Conservation (phyloP, 768 basidiomycete species). For the Leccinellum albellum region DNA sequence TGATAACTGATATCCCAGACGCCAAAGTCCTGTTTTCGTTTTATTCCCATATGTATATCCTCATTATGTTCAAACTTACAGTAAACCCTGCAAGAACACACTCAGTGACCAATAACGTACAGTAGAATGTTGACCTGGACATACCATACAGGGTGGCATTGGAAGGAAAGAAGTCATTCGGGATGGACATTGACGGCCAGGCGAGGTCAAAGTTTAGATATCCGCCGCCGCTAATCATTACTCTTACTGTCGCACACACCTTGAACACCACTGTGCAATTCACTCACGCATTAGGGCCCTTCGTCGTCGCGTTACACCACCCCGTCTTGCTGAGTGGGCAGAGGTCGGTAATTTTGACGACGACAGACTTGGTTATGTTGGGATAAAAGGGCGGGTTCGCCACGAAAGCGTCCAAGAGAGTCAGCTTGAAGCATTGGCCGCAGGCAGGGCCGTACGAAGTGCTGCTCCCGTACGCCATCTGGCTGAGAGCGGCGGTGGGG, state of each 20-base stretch:
- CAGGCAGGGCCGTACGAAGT: constrained; percentile 70
- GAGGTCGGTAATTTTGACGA: constrained; percentile 77
- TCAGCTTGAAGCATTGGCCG: constrained; percentile 77
- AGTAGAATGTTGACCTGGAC: constrained; percentile 6
- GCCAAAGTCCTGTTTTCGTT: constrained; percentile 64
- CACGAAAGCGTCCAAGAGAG: constrained; percentile 64
- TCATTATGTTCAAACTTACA: constrained; percentile 23
- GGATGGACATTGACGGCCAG: constrained; percentile 69
- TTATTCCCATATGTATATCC: neutral
- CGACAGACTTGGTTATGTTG: constrained; percentile 51
- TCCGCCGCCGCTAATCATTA: constrained; percentile 50
- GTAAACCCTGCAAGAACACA: constrained; percentile 34
- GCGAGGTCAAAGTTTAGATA: constrained; percentile 82
- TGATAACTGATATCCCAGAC: constrained; percentile 81
- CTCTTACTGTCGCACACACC: neutral
- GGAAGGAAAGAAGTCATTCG: constrained; percentile 71
- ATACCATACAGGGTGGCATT: constrained; percentile 61
- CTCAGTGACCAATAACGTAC: constrained; percentile 25
- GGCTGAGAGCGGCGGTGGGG: constrained; percentile 76
- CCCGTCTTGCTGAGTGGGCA: constrained; percentile 62
- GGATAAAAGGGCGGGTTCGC: constrained; percentile 71
- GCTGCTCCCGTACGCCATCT: constrained; percentile 77
- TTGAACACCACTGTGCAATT: neutral
- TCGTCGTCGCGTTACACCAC: constrained; percentile 69
- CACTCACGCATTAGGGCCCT: constrained; percentile 61